phyloP scores from a whole-genome alignment of 225 moss, liverwort and hornwort genomes.

The Climacium dendroides region DNA sequence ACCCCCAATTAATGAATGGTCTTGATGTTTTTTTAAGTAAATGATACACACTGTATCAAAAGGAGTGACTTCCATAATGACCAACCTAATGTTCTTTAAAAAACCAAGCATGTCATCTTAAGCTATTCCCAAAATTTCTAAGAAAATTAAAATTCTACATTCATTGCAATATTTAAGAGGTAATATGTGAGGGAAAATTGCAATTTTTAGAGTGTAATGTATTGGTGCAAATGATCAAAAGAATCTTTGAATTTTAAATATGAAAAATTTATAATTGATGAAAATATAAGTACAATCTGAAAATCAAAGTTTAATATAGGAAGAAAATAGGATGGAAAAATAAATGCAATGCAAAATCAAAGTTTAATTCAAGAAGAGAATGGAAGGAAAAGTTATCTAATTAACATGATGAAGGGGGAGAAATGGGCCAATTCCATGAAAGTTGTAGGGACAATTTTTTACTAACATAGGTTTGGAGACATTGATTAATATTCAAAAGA shows the following conservation, averaged over 20 bases:
- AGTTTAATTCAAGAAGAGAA: neutral
- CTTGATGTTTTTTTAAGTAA: too few relatives aligned
- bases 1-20: neutral
- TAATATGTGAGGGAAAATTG: rapidly evolving
- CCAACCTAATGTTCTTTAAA: rapidly evolving
- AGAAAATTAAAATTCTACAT: rapidly evolving
- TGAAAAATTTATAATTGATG: neutral
- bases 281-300: neutral
- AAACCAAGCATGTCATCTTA: rapidly evolving
- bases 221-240: neutral
- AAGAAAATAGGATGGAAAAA: neutral
- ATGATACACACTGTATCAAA: rapidly evolving
- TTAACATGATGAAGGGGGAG: neutral
- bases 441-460: neutral
- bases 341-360: neutral
- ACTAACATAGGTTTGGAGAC: neutral
- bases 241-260: rapidly evolving
- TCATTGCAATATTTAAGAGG: neutral
- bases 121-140: neutral
- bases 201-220: neutral
- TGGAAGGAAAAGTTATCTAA: rapidly evolving
- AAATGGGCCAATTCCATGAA: neutral
- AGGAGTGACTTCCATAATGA: rapidly evolving
- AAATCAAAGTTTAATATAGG: neutral
- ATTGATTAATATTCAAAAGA: neutral